A percentile compares a stretch with the other conserved stretches of the same genome.
Evolutionary conservation across 331 rosid species (phyloP).

Genomic region (Ulmus americana): DNA sequence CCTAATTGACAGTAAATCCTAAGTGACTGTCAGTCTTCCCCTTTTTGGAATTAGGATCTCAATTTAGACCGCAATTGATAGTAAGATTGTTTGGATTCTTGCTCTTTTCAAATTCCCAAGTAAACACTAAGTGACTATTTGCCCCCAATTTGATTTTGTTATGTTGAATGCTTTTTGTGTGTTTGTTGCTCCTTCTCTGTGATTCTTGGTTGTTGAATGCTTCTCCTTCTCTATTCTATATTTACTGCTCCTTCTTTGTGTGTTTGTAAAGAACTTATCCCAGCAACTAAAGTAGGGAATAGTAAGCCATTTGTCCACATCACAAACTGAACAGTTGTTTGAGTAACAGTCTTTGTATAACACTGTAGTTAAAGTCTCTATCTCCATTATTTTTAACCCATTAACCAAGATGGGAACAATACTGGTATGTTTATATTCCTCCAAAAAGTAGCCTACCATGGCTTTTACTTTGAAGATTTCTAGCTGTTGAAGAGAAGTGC

Average conservation of each 20-base stretch:
- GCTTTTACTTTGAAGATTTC: conserved; percentile 1
- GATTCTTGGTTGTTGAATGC: too few relatives aligned
- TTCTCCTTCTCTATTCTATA: too few relatives aligned
- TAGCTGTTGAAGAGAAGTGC: conserved; percentile 9
- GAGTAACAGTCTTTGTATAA: not conserved
- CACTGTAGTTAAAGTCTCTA: not conserved
- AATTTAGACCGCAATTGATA: too few relatives aligned
- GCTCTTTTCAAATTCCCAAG: too few relatives aligned
- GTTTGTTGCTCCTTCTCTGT: too few relatives aligned
- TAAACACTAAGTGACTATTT: too few relatives aligned
- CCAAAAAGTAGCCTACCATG: not conserved
- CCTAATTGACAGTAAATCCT: too few relatives aligned
- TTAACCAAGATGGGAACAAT: not conserved
- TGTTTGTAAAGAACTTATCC: conserved; percentile 11
- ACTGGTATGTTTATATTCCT: not conserved
- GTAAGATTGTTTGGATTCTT: too few relatives aligned
- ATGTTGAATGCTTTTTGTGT: too few relatives aligned
- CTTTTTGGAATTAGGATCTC: too few relatives aligned
- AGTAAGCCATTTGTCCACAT: not conserved
- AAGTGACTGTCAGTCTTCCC: too few relatives aligned
- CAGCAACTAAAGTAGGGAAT: not conserved
- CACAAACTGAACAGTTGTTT: not conserved
- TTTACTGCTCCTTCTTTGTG: not conserved
- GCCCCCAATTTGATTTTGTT: too few relatives aligned
- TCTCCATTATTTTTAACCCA: not conserved